phyloP scores from a whole-genome alignment of 495 filamentous ascomycete species.

The Podospora australis region DNA sequence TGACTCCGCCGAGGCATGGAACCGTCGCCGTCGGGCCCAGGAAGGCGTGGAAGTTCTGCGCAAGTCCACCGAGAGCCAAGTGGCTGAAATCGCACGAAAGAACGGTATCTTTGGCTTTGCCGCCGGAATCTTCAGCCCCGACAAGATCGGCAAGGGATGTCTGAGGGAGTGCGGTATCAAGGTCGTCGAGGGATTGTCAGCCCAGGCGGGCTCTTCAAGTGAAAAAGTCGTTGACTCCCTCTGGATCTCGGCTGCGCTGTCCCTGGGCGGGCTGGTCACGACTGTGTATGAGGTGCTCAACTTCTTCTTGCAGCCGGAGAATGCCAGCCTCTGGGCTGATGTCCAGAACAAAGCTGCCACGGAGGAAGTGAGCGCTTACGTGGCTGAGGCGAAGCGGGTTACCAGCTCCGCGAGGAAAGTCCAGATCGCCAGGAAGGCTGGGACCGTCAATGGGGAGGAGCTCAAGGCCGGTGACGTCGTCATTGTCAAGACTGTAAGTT shows the following conservation, averaged over 20 bases:
- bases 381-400: slow-evolving; percentile 26
- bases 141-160: slow-evolving; percentile 17
- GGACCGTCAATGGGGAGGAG: slow-evolving; percentile 21
- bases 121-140: slow-evolving; percentile 1
- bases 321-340: slow-evolving; percentile 41
- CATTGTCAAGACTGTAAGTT: slow-evolving; percentile 27
- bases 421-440: slow-evolving; percentile 18
- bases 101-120: slow-evolving; percentile 13
- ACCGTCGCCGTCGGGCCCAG: slow-evolving; percentile 48
- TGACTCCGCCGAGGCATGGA: slow-evolving; percentile 59
- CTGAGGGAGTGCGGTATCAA: slow-evolving; percentile 23
- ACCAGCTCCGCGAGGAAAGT: slow-evolving; percentile 25
- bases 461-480: slow-evolving; percentile 23
- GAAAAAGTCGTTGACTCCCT: slow-evolving; percentile 28
- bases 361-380: slow-evolving; percentile 29
- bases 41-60: slow-evolving; percentile 22
- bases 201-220: slow-evolving; percentile 10
- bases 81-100: slow-evolving; percentile 17
- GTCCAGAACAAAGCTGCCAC: slow-evolving; percentile 40
- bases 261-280: slow-evolving; percentile 34
- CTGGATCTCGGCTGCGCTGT: slow-evolving; percentile 30
- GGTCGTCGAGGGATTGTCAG: slow-evolving; percentile 24
- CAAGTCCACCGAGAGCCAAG: slow-evolving; percentile 21
- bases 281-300: slow-evolving; percentile 41
- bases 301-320: slow-evolving; percentile 36